phyloP scores from a whole-genome alignment of 495 filamentous ascomycete genomes.

The Astrocystis sublimbata region DNA sequence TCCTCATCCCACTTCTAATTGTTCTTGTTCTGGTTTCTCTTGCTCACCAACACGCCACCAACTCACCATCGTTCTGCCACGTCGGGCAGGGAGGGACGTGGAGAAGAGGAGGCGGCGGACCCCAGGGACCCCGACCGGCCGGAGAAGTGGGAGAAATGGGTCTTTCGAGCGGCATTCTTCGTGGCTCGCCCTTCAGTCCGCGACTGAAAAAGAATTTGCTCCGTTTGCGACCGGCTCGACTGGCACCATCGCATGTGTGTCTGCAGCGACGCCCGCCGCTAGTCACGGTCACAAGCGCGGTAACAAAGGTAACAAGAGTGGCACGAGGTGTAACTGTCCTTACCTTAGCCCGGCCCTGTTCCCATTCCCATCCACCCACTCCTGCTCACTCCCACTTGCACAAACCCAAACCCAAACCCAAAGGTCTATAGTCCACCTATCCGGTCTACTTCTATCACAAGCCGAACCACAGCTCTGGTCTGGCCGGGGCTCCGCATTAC shows the following conservation, averaged over 20 bases:
- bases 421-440: too few relatives aligned
- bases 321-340: not conserved
- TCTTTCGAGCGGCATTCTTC: not conserved
- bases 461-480: not conserved
- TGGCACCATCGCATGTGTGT: not conserved
- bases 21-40: too few relatives aligned
- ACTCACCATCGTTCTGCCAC: not conserved
- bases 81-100: not conserved
- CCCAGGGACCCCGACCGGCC: not conserved
- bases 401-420: not conserved
- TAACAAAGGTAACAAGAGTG: not conserved
- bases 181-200: not conserved
- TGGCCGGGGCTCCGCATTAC: conserved; percentile 26
- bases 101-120: not conserved
- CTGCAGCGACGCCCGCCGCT: conserved; percentile 7
- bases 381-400: conserved; percentile 6
- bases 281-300: not conserved
- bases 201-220: not conserved
- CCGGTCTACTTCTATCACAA: not conserved
- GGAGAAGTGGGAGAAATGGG: not conserved
- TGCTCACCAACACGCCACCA: not conserved
- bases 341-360: conserved; percentile 3
- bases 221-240: not conserved
- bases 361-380: too few relatives aligned
- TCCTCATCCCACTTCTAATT: too few relatives aligned